Conservation (phyloP, 2,329 filamentous ascomycete species). For the Sphaceloma murrayae region DNA sequence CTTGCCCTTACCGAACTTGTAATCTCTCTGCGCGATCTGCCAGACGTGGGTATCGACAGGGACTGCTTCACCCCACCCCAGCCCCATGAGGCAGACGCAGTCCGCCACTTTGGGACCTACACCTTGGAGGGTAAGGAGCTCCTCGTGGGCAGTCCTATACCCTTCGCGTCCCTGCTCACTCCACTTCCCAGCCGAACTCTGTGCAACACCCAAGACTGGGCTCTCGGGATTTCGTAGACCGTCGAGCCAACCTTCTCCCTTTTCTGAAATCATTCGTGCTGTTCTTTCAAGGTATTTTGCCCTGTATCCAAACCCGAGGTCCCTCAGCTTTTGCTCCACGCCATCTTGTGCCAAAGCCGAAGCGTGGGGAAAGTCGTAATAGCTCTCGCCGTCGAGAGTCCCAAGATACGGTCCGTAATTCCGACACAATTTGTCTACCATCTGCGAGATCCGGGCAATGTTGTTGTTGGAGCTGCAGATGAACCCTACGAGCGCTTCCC, state of each 20-base stretch:
- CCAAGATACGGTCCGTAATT: slow-evolving; percentile 75
- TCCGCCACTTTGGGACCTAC: slow-evolving; percentile 96
- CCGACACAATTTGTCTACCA: slow-evolving; percentile 85
- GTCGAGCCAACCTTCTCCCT: slow-evolving; percentile 62
- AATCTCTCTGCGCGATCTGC: slow-evolving; percentile 95
- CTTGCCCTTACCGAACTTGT: slow-evolving; percentile 77
- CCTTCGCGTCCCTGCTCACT: slow-evolving; percentile 47
- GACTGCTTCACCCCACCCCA: slow-evolving; percentile 91
- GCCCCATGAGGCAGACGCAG: slow-evolving; percentile 90
- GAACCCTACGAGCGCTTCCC: slow-evolving; percentile 88
- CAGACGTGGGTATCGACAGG: slow-evolving; percentile 97
- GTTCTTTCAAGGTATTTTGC: slow-evolving; percentile 88
- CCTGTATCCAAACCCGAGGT: slow-evolving; percentile 86
- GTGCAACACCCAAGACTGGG: slow-evolving; percentile 46
- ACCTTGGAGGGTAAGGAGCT: slow-evolving; percentile 68
- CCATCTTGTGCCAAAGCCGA: slow-evolving; percentile 58
- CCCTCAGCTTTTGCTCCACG: slow-evolving; percentile 72
- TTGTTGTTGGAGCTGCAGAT: slow-evolving; percentile 99
- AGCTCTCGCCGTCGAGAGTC: slow-evolving; percentile 51
- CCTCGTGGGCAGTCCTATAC: slow-evolving; percentile 71
- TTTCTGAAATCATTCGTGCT: slow-evolving; percentile 63
- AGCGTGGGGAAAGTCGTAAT: slow-evolving; percentile 80
- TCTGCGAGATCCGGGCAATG: slow-evolving; percentile 86
- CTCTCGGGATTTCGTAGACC: slow-evolving; percentile 67
- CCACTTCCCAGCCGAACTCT: slow-evolving; percentile 39